These are phyloP conservation scores for Quillaja saponaria DNA, from an alignment of 306 rosid species.

Conservation along the genomic window DNA sequence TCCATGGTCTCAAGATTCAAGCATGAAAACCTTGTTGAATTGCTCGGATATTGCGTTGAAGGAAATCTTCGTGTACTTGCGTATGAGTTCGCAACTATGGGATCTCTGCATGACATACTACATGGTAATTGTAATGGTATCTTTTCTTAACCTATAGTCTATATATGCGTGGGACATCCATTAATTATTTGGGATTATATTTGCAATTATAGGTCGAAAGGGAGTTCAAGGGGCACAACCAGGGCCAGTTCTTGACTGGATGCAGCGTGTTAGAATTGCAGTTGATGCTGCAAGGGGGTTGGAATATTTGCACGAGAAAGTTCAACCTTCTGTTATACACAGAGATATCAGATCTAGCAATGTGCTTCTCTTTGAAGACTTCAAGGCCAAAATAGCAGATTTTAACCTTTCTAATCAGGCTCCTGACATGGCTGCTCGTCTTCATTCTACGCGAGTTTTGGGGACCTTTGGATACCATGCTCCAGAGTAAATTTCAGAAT, in stretches of 20 bases:
- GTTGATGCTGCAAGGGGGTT: constrained; percentile 72
- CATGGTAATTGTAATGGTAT: constrained; percentile 55
- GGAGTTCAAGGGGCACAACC: constrained; percentile 87
- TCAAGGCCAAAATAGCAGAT: constrained; percentile 70
- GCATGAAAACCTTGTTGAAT: constrained; percentile 88
- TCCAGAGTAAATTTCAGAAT: constrained; percentile 55
- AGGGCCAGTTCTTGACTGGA: constrained; percentile 74
- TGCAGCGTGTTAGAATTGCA: constrained; percentile 70
- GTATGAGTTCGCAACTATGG: constrained; percentile 97
- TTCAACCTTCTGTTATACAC: constrained; percentile 64
- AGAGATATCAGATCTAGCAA: constrained; percentile 80
- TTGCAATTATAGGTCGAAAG: constrained; percentile 54
- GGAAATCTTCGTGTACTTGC: constrained; percentile 94
- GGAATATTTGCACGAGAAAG: constrained; percentile 72
- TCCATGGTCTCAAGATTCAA: constrained; percentile 90
- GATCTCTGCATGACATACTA: constrained; percentile 95
- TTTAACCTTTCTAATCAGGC: constrained; percentile 79
- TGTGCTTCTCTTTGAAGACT: constrained; percentile 73
- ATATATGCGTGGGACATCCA: constrained; percentile 1
- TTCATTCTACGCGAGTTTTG: constrained; percentile 72
- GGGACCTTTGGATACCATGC: constrained; percentile 85
- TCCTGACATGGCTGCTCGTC: constrained; percentile 83
- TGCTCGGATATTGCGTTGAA: constrained; percentile 96
- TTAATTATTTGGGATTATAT: constrained; percentile 17
- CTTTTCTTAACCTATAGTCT: constrained; percentile 2